Evolutionary conservation across 176 grass and related monocot genomes (phyloP).

Genomic region (Oryza australiensis): DNA sequence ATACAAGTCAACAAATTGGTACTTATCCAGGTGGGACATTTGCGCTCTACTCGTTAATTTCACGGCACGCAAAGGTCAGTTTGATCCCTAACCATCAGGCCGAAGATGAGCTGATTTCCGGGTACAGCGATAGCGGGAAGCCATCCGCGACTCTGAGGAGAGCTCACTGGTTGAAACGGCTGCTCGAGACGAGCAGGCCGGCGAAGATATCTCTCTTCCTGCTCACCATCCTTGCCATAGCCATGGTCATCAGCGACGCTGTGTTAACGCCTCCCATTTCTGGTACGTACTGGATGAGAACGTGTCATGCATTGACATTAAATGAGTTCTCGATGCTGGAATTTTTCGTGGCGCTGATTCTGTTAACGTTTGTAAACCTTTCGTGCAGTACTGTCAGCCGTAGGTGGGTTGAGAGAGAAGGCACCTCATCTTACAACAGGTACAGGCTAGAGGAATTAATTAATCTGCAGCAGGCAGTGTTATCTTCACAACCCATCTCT

Average conservation of each 20-base stretch:
- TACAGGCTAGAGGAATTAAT: background rate
- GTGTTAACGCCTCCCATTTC: constrained; percentile 56
- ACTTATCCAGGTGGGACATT: constrained; percentile 44
- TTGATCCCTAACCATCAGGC: constrained; percentile 55
- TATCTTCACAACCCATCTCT: too few relatives aligned
- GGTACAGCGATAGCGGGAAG: background rate
- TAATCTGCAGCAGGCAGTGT: background rate
- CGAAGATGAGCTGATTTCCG: constrained; percentile 42
- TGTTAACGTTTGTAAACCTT: background rate
- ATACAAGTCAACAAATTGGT: background rate
- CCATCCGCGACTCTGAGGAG: constrained; percentile 27
- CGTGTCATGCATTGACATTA: background rate
- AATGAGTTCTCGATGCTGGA: too few relatives aligned
- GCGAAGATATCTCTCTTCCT: constrained; percentile 41
- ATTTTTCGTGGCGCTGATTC: background rate
- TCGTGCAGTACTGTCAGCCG: constrained; percentile 33
- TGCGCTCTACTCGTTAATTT: constrained; percentile 61
- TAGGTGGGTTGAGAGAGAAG: constrained; percentile 23
- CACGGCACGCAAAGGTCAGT: constrained; percentile 43
- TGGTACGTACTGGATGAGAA: background rate
- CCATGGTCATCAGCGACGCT: constrained; percentile 61
- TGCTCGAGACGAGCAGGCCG: constrained; percentile 34
- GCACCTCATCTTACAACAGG: constrained; percentile 28
- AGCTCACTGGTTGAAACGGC: constrained; percentile 54
- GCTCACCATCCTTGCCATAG: constrained; percentile 46